These are phyloP conservation scores for Melaleuca alternifolia DNA, from an alignment of 345 rosid species.

Conservation along the genomic window DNA sequence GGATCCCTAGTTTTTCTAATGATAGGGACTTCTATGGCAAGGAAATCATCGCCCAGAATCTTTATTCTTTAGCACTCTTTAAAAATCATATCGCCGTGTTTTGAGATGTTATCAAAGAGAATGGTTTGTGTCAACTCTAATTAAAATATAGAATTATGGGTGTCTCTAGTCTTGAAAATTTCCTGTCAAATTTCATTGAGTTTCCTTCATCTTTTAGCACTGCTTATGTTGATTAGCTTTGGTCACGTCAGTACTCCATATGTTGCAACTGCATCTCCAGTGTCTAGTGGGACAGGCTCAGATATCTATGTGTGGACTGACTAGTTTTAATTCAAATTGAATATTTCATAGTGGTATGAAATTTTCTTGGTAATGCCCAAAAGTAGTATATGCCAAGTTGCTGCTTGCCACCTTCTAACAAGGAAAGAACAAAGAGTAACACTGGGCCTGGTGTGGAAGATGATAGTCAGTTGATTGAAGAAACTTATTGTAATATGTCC, in stretches of 20 bases:
- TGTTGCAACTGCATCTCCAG: background rate
- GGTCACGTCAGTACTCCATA: background rate
- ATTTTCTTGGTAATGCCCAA: background rate
- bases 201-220: background rate
- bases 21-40: background rate
- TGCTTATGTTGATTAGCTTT: background rate
- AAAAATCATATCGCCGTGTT: background rate
- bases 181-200: background rate
- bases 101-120: background rate
- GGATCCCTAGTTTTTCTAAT: background rate
- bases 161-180: background rate
- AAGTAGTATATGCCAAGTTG: background rate
- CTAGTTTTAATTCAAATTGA: background rate
- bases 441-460: background rate
- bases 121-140: background rate
- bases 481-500: background rate
- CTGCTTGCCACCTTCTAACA: background rate
- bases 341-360: background rate
- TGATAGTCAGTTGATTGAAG: background rate
- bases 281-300: background rate
- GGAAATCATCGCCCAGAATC: background rate
- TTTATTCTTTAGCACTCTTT: background rate
- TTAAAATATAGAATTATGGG: no score
- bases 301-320: background rate
- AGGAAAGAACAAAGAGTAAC: background rate